Conservation (phyloP, 139 green algal species). For the Chlamydomonas eustigma region DNA sequence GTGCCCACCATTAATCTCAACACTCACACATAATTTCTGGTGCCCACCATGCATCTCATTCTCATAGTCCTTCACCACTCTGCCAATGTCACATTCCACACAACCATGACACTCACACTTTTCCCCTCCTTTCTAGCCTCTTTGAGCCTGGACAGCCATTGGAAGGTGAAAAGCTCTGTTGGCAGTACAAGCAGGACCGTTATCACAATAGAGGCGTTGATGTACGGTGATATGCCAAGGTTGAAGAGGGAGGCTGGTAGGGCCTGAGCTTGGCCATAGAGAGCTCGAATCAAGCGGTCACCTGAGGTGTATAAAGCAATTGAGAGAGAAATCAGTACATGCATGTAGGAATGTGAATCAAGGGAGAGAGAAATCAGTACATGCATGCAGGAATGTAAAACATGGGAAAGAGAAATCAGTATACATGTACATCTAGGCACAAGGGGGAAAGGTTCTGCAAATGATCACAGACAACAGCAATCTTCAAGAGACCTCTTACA, state of each 20-base stretch:
- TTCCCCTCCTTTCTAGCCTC: constrained; percentile 52
- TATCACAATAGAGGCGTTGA: constrained; percentile 55
- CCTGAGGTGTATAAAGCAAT: too few species aligned
- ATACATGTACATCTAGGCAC: too few species aligned
- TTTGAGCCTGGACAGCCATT: constrained; percentile 30
- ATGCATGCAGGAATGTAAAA: too few species aligned
- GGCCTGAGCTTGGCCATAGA: constrained; percentile 38
- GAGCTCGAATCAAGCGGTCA: constrained; percentile 44
- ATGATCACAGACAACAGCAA: too few species aligned
- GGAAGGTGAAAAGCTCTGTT: constrained; percentile 23
- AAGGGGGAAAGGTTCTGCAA: too few species aligned
- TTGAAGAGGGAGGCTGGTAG: constrained; percentile 55
- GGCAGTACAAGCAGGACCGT: constrained; percentile 17
- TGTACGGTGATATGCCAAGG: constrained; percentile 55
- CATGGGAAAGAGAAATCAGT: too few species aligned
- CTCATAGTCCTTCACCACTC: too few species aligned
- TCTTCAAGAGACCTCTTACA: too few species aligned
- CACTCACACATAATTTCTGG: background rate
- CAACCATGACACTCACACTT: constrained; percentile 17
- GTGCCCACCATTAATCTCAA: background rate
- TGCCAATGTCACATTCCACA: background rate
- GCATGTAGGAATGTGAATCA: too few species aligned
- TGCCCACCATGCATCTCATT: too few species aligned
- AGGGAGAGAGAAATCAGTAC: too few species aligned
- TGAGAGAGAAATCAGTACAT: too few species aligned